phyloP scores from a whole-genome alignment of 805 yeast species.

The Barnettozyma californica region DNA sequence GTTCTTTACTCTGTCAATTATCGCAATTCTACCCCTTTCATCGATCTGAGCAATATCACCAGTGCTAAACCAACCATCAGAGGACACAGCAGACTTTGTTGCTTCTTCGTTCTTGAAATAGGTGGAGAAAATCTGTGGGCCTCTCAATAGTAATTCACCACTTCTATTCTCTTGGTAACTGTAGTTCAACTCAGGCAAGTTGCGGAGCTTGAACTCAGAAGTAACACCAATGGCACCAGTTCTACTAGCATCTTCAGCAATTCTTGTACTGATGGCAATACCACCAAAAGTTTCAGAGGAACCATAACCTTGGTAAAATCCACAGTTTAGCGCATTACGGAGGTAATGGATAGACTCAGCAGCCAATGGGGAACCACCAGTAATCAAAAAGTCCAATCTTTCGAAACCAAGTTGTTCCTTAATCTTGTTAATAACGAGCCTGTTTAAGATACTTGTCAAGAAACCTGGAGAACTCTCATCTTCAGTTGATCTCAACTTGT shows the following conservation, averaged over 20 bases:
- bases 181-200: conserved; percentile 60
- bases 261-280: conserved; percentile 35
- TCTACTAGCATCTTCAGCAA: conserved; percentile 44
- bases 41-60: conserved; percentile 61
- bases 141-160: conserved; percentile 61
- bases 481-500: conserved; percentile 28
- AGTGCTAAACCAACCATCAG: conserved; percentile 60
- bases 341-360: conserved; percentile 55
- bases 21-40: conserved; percentile 46
- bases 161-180: conserved; percentile 36
- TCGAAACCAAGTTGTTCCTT: conserved; percentile 44
- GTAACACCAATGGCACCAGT: conserved; percentile 56
- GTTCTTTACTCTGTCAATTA: conserved; percentile 74
- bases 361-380: conserved; percentile 71
- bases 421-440: conserved; percentile 37
- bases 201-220: conserved; percentile 54
- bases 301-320: conserved; percentile 71
- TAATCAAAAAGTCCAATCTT: conserved; percentile 34
- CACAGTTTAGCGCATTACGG: conserved; percentile 52
- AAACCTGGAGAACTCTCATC: conserved; percentile 32
- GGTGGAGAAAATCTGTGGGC: conserved; percentile 53
- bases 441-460: conserved; percentile 32
- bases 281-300: conserved; percentile 72
- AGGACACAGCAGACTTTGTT: conserved; percentile 46
- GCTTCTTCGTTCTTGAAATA: conserved; percentile 55